Evolutionary conservation across 192 early-diverging fungal species (phyloP), one percentile per base, ranked within the genome.

Genomic region (Umbelopsis isabellina): DNA sequence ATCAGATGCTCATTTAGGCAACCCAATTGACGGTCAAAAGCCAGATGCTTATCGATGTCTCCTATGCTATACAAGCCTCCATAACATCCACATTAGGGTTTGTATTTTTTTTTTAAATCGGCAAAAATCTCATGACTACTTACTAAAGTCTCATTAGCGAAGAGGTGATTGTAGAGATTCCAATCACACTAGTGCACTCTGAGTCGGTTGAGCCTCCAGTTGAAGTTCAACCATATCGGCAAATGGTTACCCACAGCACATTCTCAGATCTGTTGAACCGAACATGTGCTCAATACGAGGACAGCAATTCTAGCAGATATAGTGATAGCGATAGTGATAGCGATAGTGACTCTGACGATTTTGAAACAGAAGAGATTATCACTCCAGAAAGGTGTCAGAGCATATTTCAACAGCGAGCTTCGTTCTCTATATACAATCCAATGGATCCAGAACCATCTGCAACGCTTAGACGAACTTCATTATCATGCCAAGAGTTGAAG

Each of bases 51-150:
- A 2, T 61, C 7, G 55, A 61, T 61, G 55, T 61, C 27, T 61
- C 55, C 3, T 61, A 61, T 18, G 55, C 55, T 33, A 61, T 61
- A 22, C 30, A 61, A 35, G 55, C 55, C 1, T 61, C 30, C 2
- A 61, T 61, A 1, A 30, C 27, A n/a, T 33, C 55, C 7, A 13
- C 11, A 6, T 11, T 12, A 35, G 55, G 55, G 55, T 61, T n/a
- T n/a, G 30, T 35, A 61, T 0, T 13, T 61, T 16, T 49, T 49
- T 16, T 16, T 7, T 37, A 7, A 30, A 2, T 30, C 27, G 27
- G 10, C 37, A 41, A 10, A 0, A 10, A 41, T 1, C 37, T 41
- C 37, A 2, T 41, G 2, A 6, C 37, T 41, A 6, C 37, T 9
- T 41, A 41, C 10, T 41, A 41, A 25, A 22, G 51, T 52, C n/a